Percentiles rank a stretch among this genome's conserved stretches.
These are phyloP conservation scores for Solidago caesia DNA, from an alignment of 129 eudicot species.

Conservation along the genomic window DNA sequence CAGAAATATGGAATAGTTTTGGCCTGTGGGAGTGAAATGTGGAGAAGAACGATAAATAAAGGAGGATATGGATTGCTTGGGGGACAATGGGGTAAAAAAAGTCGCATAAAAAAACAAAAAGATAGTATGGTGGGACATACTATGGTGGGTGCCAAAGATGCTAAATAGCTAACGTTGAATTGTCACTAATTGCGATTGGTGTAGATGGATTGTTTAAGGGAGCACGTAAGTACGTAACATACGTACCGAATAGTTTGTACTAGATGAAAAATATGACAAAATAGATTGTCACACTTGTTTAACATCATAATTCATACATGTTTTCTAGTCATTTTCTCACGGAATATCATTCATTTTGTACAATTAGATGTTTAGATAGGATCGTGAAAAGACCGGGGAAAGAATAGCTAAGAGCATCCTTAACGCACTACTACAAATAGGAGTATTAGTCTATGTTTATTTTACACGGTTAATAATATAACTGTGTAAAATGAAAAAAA, in stretches of 20 bases:
- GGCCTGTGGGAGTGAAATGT: neutral
- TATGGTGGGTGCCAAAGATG: neutral
- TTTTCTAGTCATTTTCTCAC: too few relatives aligned
- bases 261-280: neutral
- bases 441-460: too few relatives aligned
- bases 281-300: neutral
- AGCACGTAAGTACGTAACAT: neutral
- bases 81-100: conserved; percentile 17
- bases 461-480: too few relatives aligned
- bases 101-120: conserved; percentile 26
- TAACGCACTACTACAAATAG: too few relatives aligned
- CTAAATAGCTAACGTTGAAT: conserved; percentile 15
- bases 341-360: too few relatives aligned
- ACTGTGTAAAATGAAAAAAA: too few relatives aligned
- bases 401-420: too few relatives aligned
- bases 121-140: neutral
- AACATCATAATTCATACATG: too few relatives aligned
- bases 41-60: conserved; percentile 15
- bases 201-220: neutral
- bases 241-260: neutral
- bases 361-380: too few relatives aligned
- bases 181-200: neutral
- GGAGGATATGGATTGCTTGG: neutral
- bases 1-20: too few relatives aligned
- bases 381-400: too few relatives aligned